Base-by-base conservation (phyloP, 1,284 basidiomycete species). In the Schizopora paradoxa region DNA sequence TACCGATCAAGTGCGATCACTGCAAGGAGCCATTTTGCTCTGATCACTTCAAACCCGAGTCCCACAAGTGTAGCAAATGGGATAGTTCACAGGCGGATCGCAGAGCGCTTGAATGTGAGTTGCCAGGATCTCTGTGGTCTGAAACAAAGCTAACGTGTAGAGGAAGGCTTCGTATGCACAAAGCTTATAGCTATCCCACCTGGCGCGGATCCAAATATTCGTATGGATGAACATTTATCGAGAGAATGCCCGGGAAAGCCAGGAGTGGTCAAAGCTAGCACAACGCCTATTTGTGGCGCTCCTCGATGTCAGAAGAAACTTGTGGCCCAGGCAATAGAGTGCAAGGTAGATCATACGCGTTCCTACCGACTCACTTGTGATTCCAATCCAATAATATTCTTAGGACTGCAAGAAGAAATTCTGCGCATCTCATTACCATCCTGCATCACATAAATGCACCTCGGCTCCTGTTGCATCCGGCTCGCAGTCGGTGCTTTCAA, bases 1-100 rank as follows among this genome's bases (percentile, higher is more conserved):
- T 90, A n/a, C 86, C 86, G 0, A 83, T 87, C 71, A 83, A 80
- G 63, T 88, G 86, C 59, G 77, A 83, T 42, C 82, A 86, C 56
- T 89, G 86, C 58, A 59, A 68, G 11, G 61, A 72, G 18, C 68
- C 70, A 0, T 90, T 79, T 64, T 90, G 87, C 54, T 75, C 77
- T 38, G 83, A 87, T 7, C 86, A 90, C 58, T 87, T 80, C 64
- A 73, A 72, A 48, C 82, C 82, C 6, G 65, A 71, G 18, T 69
- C 69, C 2, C 86, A 90, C 56, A 67, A 64, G 18, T 87, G 87
- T 58, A 61, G 73, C 7, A 72, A 82, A 53, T 88, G 82, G 57
- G 86, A 89, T 54, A 77, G 79, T 55, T 70, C 60, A 52, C 79
- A 79, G 61, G 71, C 76, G 47, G 77, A 90, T 50, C 74, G 86